phyloP scores from a whole-genome alignment of 2,329 filamentous ascomycete species.

The Colletotrichum costaricense region DNA sequence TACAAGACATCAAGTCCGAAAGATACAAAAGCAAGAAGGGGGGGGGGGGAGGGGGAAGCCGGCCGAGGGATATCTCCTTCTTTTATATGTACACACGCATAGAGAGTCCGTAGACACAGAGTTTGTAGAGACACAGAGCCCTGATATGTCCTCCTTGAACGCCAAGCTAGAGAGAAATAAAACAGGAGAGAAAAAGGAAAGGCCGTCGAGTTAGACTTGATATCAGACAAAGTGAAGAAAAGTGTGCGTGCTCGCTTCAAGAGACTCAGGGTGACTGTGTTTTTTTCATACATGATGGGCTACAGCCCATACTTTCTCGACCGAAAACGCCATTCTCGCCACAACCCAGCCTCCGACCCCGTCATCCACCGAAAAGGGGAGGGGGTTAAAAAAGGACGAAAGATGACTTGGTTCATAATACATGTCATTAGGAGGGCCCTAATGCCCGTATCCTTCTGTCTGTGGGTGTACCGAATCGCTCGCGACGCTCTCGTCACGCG shows the following conservation, averaged over 20 bases:
- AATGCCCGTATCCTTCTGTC: background rate
- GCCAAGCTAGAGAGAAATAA: background rate
- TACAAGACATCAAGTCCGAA: background rate
- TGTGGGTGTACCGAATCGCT: background rate
- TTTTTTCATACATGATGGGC: background rate
- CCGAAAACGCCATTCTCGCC: background rate
- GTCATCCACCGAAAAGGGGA: too few species aligned
- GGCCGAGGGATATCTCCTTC: background rate
- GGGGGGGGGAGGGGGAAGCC: too few species aligned
- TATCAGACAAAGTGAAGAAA: background rate
- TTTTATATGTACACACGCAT: background rate
- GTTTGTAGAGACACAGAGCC: too few species aligned
- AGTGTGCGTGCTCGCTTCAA: background rate
- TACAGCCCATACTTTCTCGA: background rate
- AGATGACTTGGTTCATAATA: conserved; percentile 20
- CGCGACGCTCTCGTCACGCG: background rate
- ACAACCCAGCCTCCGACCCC: conserved; percentile 1
- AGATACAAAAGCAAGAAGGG: background rate
- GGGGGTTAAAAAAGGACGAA: background rate
- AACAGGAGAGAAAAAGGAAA: background rate
- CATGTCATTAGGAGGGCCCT: conserved; percentile 25
- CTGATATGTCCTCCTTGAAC: background rate
- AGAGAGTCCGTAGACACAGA: background rate
- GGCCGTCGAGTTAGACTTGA: background rate
- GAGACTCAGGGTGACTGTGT: background rate